These are phyloP conservation scores for Pseudonectria foliicola DNA, from an alignment of 2,329 filamentous ascomycete genomes.

Conservation along the genomic window DNA sequence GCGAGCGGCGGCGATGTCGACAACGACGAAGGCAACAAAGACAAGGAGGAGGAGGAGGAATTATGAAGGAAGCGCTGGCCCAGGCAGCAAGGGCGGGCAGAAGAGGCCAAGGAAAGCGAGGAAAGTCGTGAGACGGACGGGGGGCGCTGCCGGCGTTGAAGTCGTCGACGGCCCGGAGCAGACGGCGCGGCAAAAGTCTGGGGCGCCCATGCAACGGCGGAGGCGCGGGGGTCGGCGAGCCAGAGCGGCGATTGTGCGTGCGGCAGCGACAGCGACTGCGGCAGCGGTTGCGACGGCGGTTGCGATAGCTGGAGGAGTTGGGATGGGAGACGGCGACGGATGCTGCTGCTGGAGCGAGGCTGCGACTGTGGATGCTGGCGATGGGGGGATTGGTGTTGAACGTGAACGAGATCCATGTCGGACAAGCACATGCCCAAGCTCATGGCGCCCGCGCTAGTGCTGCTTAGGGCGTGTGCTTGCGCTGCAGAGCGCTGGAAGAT, in stretches of 20 bases:
- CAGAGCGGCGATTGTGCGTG: constrained; percentile 6
- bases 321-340: constrained; percentile 14
- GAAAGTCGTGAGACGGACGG: no score
- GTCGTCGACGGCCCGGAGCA: neutral
- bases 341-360: constrained; percentile 4
- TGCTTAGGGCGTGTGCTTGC: no score
- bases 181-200: constrained; percentile 3
- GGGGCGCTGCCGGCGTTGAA: constrained; percentile 3
- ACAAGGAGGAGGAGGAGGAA: constrained; percentile 5
- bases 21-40: constrained; percentile 9
- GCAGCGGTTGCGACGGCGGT: constrained; percentile 5
- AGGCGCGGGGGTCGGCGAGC: constrained; percentile 14
- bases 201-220: constrained; percentile 15
- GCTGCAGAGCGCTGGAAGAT: no score
- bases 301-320: constrained; percentile 17
- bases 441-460: no score
- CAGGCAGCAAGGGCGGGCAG: constrained; percentile 11
- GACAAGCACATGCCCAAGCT: no score
- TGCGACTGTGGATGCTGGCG: constrained; percentile 3
- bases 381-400: constrained; percentile 3
- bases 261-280: neutral
- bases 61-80: constrained; percentile 19
- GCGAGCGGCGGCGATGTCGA: constrained; percentile 8
- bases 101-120: no score
- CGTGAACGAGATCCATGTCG: no score